phyloP scores from a whole-genome alignment of 2,329 filamentous ascomycete genomes.

The Alternaria solani region DNA sequence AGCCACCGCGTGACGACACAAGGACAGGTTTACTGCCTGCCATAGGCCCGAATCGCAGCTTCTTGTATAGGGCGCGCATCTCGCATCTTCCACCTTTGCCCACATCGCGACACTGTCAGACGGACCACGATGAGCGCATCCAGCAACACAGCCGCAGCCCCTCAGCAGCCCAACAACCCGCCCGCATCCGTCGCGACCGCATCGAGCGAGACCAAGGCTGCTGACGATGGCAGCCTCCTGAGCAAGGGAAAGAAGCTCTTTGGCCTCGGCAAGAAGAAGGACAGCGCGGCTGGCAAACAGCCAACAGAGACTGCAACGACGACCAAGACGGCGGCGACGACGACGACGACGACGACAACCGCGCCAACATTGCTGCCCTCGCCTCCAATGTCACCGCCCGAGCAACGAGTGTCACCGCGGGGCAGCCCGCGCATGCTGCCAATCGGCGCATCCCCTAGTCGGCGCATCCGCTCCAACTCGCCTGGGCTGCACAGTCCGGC shows the following conservation, averaged over 20 bases:
- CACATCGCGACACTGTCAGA: neutral
- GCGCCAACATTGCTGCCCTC: conserved; percentile 40
- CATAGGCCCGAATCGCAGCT: conserved; percentile 19
- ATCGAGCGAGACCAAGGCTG: conserved; percentile 30
- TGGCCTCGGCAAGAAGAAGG: conserved; percentile 49
- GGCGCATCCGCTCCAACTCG: conserved; percentile 72
- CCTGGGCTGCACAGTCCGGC: conserved; percentile 83
- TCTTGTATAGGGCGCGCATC: conserved; percentile 3
- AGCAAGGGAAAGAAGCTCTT: conserved; percentile 50
- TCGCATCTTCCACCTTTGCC: neutral
- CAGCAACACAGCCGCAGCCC: conserved; percentile 10
- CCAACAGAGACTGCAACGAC: conserved; percentile 15
- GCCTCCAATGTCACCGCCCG: conserved; percentile 40
- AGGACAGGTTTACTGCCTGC: conserved; percentile 4
- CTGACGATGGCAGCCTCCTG: conserved; percentile 37
- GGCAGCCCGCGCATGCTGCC: conserved; percentile 49
- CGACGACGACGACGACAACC: too few relatives aligned
- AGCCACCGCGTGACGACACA: conserved; percentile 20
- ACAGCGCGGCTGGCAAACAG: conserved; percentile 23
- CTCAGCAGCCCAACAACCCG: conserved; percentile 20
- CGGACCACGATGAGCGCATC: conserved; percentile 17
- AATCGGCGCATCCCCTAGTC: conserved; percentile 66
- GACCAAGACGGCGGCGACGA: conserved; percentile 16
- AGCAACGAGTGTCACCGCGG: conserved; percentile 45
- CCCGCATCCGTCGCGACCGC: conserved; percentile 27